Conservation (phyloP, 1,139 yeast genomes). For the Yamadazyma aaseri region DNA sequence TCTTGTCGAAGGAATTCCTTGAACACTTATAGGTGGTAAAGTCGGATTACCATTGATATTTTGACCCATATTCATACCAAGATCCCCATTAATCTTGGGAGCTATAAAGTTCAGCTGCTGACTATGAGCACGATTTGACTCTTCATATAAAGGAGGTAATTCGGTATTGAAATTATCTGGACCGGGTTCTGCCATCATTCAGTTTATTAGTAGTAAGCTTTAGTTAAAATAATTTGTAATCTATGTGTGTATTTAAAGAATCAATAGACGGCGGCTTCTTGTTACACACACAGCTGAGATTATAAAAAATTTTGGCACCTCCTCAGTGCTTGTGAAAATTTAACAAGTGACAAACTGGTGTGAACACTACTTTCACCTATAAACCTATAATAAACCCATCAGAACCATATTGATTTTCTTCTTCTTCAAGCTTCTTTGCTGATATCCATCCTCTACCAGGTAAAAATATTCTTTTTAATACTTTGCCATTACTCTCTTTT, state of each 20-base stretch:
- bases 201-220: no score
- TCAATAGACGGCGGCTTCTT: neutral
- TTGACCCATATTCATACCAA: neutral
- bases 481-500: conserved; percentile 26
- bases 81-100: neutral
- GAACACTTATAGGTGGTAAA: conserved; percentile 2
- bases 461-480: conserved; percentile 45
- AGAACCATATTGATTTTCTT: conserved; percentile 19
- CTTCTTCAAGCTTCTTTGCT: conserved; percentile 29
- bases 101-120: neutral
- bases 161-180: no score
- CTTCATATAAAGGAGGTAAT: conserved; percentile 7
- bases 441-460: conserved; percentile 57
- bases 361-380: neutral
- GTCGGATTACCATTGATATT: neutral
- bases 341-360: neutral
- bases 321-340: conserved; percentile 12
- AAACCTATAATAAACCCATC: conserved; percentile 3
- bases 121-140: neutral
- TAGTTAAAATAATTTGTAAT: no score
- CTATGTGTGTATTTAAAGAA: no score
- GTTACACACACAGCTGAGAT: neutral
- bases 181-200: no score
- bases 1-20: neutral
- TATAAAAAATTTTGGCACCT: conserved; percentile 3